Base-by-base conservation (phyloP, 169 alveolate genomes). In the Cryptosporidium sp. region DNA sequence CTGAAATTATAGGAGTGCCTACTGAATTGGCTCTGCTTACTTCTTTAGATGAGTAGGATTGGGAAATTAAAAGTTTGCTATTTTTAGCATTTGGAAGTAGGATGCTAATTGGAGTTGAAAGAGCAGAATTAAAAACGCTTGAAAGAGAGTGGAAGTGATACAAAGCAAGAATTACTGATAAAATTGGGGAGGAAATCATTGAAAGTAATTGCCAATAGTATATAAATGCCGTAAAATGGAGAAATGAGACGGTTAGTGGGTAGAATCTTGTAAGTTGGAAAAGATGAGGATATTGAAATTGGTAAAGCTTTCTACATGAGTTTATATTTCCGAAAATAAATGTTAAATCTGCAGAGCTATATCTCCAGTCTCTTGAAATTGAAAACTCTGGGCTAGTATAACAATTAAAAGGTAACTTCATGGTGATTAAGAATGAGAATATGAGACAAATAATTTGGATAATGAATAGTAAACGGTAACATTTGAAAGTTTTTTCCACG, bases 151-250 rank as follows among this genome's bases (percentile, higher is more conserved):
- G 33, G 35, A 62, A 80, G 37, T 80, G 89, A 29, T 80, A 80
- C 5, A 80, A 39, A 14, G 75, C 71, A 41, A 80, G 89, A 14
- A 67, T 80, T 0, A 80, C 18, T 12, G 80, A 43, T 6, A 80
- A 7, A 26, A 80, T 62, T 2, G 89, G 89, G 16, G 89, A 59
- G 5, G 80, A 41, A 21, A 80, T 80, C 73, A 80, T 80, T 31
- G 75, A 80, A 6, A 80, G 55, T 23, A 80, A n/a, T 31, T 80
- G 89, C 89, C 89, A 80, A 29, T 80, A 80, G 41, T 80, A 80
- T n/a, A 80, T 41, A 26, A 80, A 80, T 8, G 52, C 52, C 18
- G 35, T 39, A 48, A 37, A 80, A 23, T 80, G 55, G 35, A 80
- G 31, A 50, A 61, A 10, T 9, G 89, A 59, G 3, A 80, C 89